Evolutionary conservation across 2,329 filamentous ascomycete genomes (phyloP).

Genomic region (Fulvia fulva): DNA sequence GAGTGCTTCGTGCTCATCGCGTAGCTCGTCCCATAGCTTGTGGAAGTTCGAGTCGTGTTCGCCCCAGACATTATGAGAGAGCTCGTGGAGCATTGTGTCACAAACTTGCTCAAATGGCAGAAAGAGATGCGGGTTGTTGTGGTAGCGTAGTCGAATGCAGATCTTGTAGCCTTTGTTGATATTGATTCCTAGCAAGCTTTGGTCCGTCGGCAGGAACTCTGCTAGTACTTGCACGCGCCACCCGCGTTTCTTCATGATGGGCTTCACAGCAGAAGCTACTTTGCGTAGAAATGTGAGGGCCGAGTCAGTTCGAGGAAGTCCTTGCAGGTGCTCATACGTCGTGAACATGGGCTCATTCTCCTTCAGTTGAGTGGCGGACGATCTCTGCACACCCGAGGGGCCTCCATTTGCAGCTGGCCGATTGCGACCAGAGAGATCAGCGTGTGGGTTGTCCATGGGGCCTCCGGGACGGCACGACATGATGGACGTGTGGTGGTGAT

Average conservation of each 20-base stretch:
- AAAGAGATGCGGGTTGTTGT: constrained; percentile 71
- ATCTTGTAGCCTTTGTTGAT: constrained; percentile 73
- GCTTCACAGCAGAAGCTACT: constrained; percentile 84
- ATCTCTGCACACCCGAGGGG: constrained; percentile 31
- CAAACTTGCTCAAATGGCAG: constrained; percentile 73
- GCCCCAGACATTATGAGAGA: constrained; percentile 81
- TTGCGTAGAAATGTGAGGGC: constrained; percentile 65
- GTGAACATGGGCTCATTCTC: constrained; percentile 48
- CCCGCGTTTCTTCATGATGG: constrained; percentile 81
- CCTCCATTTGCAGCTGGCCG: constrained; percentile 27
- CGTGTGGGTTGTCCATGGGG: constrained; percentile 15
- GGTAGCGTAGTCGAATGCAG: constrained; percentile 74
- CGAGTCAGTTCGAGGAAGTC: constrained; percentile 42
- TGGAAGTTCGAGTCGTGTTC: constrained; percentile 82
- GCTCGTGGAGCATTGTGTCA: constrained; percentile 91
- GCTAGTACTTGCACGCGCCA: constrained; percentile 77
- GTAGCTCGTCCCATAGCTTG: constrained; percentile 80
- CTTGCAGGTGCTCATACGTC: constrained; percentile 48
- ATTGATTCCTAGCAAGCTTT: constrained; percentile 74
- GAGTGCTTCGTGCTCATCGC: constrained; percentile 77
- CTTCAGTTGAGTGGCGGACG: constrained; percentile 36
- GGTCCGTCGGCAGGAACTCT: constrained; percentile 78
- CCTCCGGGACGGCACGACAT: constrained; percentile 22
- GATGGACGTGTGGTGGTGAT: not conserved
- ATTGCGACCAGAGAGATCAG: constrained; percentile 23